Conservation (phyloP, 208 protist species). For the Eutreptiella sp. region DNA sequence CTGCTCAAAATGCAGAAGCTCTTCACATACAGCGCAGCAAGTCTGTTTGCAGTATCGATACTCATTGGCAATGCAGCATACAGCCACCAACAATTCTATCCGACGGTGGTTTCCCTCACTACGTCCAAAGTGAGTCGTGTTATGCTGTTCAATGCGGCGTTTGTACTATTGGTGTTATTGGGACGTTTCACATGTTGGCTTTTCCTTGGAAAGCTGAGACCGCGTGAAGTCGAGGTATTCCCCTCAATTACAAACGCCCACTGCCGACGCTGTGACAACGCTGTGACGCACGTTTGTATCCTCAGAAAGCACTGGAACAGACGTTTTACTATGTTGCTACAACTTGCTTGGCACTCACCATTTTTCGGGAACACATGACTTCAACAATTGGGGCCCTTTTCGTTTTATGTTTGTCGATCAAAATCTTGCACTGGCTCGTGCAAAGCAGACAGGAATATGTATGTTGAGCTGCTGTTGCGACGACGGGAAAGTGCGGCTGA, state of each 20-base stretch:
- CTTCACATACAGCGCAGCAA: background rate
- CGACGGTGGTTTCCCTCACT: conserved; percentile 6
- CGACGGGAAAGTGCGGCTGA: background rate
- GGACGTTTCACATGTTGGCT: no score
- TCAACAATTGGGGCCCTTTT: background rate
- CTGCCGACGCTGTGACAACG: no score
- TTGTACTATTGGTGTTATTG: no score
- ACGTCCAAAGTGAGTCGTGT: no score
- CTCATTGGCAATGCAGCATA: background rate
- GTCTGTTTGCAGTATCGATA: background rate
- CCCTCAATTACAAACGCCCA: no score
- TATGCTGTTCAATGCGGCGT: no score
- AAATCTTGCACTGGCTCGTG: conserved; percentile 23
- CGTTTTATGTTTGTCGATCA: conserved; percentile 7
- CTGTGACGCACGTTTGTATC: no score
- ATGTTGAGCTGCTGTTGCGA: conserved; percentile 1
- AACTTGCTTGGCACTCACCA: conserved; percentile 8
- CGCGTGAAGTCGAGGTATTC: no score
- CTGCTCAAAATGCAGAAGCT: conserved; percentile 22
- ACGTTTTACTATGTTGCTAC: no score
- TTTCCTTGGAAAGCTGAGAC: no score
- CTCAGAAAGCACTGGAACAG: no score
- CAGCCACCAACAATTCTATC: conserved; percentile 15
- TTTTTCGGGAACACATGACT: background rate
- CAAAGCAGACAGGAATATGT: conserved; percentile 5